Conservation (phyloP, 805 yeast species). For the Wickerhamomyces hampshirensis region DNA sequence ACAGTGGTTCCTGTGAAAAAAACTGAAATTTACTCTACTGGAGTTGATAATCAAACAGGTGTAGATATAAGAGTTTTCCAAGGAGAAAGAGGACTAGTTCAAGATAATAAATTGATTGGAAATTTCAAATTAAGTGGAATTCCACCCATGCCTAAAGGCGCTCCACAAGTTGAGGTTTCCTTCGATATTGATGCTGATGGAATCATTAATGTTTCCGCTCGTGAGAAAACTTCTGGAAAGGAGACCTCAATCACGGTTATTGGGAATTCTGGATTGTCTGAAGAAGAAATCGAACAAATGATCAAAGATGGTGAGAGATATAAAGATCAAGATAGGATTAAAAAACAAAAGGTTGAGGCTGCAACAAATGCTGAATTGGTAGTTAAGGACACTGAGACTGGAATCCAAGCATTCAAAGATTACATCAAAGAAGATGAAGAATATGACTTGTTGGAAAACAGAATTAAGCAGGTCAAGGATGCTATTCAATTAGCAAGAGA, state of each 20-base stretch:
- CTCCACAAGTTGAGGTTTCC: constrained; percentile 72
- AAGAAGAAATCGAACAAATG: constrained; percentile 59
- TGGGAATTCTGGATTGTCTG: constrained; percentile 66
- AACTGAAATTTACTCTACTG: constrained; percentile 73
- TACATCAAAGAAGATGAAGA: constrained; percentile 46
- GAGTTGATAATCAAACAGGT: constrained; percentile 81
- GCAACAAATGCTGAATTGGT: constrained; percentile 76
- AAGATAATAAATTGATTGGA: constrained; percentile 76
- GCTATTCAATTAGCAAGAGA: constrained; percentile 60
- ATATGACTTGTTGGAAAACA: constrained; percentile 40
- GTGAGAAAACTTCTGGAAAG: constrained; percentile 77
- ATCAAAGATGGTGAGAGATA: constrained; percentile 62
- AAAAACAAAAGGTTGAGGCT: constrained; percentile 60
- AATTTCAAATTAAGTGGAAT: constrained; percentile 69
- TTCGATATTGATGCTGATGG: constrained; percentile 84
- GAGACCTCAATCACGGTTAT: constrained; percentile 72
- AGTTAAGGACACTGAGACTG: constrained; percentile 84
- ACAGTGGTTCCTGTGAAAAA: constrained; percentile 73
- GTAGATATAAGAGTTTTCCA: constrained; percentile 76
- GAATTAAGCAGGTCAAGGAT: constrained; percentile 55
- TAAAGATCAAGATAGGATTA: constrained; percentile 54
- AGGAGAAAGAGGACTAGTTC: constrained; percentile 77
- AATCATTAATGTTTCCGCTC: constrained; percentile 75
- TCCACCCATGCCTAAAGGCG: constrained; percentile 75
- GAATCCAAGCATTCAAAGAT: constrained; percentile 63